These are phyloP conservation scores for Dillenia suffruticosa DNA, from an alignment of 164 flowering plant species.

Conservation along the genomic window DNA sequence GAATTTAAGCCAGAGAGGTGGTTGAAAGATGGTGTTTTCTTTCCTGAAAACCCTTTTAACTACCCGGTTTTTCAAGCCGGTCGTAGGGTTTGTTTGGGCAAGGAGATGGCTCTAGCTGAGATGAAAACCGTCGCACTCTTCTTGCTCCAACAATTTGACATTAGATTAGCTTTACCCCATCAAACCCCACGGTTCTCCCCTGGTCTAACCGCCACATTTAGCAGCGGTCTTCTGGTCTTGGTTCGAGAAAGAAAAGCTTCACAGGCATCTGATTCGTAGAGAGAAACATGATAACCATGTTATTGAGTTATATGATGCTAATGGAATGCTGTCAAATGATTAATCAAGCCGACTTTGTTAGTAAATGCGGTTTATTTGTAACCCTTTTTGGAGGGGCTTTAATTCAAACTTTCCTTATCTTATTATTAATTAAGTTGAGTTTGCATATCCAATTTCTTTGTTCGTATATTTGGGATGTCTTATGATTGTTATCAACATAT, in stretches of 20 bases:
- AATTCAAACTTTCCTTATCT: no score
- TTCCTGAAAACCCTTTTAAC: slow-evolving; percentile 36
- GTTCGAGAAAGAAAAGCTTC: slow-evolving; percentile 16
- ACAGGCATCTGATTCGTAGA: not conserved
- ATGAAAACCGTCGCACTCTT: slow-evolving; percentile 38
- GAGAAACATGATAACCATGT: slow-evolving; percentile 45
- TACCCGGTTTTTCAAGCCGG: slow-evolving; percentile 77
- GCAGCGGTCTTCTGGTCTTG: slow-evolving; percentile 38
- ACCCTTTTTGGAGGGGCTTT: no score
- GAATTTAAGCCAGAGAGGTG: slow-evolving; percentile 79
- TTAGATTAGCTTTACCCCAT: slow-evolving; percentile 12
- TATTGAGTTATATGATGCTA: no score
- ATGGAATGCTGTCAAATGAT: no score
- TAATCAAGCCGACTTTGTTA: no score
- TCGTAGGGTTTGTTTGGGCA: slow-evolving; percentile 60
- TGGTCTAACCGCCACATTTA: slow-evolving; percentile 49
- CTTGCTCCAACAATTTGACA: slow-evolving; percentile 25
- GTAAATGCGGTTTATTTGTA: no score
- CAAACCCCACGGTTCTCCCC: slow-evolving; percentile 38
- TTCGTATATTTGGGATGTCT: no score
- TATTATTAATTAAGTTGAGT: no score
- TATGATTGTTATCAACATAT: no score
- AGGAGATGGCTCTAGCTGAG: slow-evolving; percentile 53
- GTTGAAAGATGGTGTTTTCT: slow-evolving; percentile 42
- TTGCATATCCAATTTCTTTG: no score